Evolutionary conservation across 2,329 filamentous ascomycete genomes (phyloP), one percentile per base, ranked within the genome.

Genomic region (Diplodia corticola): DNA sequence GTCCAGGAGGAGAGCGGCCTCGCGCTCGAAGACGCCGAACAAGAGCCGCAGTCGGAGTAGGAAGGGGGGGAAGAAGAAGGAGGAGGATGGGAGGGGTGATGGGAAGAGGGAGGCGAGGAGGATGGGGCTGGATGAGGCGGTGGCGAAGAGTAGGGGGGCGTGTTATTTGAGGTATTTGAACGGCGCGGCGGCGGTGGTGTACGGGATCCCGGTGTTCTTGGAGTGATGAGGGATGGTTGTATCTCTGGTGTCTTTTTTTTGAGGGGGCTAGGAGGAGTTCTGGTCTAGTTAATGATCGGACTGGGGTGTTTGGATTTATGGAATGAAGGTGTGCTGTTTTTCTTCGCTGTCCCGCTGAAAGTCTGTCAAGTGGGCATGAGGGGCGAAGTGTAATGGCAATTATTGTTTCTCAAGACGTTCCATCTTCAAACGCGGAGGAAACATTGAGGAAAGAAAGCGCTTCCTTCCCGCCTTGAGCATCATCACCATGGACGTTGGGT

Each of bases 131-230:
- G 89, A 92, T n/a, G 88, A 94, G 76, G 95, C 95, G 0, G 89
- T 98, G 40, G 86, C 87, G 35, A 85, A 81, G 72, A 91, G 91
- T 15, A 85, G 92, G 69, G 85, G 86, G 67, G 89, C 88, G n/a
- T 98, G 95, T 79, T 88, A 91, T 71, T 86, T 99, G 80, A 87
- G 87, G 75, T 98, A 97, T 81, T 81, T 99, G 71, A 99, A 97
- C 73, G 95, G 93, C 0, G 95, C 94, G 12, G 93, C 94, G 44
- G 92, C 95, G 26, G 93, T 95, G 70, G 89, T 98, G 63, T 99
- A 98, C 81, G 95, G 95, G 17, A 90, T 99, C 75, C 95, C 95
- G 33, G 92, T 97, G 69, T 97, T 93, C 79, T 83, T 97, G 68
- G 79, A 78, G 49, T 77, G 37, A 30, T 9, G 3, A 13, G 9